phyloP scores from a whole-genome alignment of 2,329 filamentous ascomycete species.

The Coniochaeta hoffmannii region DNA sequence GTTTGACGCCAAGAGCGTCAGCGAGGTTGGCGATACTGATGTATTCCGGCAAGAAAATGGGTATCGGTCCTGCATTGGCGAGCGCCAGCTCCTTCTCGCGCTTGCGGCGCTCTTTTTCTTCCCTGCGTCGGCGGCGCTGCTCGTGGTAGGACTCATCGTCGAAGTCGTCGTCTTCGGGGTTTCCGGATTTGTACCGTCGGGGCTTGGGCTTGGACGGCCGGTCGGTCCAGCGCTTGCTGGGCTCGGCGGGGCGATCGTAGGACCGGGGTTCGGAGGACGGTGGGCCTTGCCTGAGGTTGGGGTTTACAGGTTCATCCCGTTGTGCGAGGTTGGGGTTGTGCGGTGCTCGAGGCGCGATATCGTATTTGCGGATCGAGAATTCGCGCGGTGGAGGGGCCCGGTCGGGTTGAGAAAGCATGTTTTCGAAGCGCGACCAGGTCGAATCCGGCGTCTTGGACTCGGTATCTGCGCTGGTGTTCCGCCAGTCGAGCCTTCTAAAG shows the following conservation, averaged over 20 bases:
- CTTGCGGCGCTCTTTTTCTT: conserved; percentile 32
- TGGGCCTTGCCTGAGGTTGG: background rate
- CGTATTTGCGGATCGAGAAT: too few species aligned
- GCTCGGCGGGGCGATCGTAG: background rate
- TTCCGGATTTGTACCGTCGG: conserved; percentile 17
- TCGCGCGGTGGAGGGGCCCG: background rate
- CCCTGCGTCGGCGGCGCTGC: conserved; percentile 31
- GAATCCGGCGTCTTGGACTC: background rate
- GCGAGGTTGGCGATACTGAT: conserved; percentile 84
- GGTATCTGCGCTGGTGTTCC: background rate
- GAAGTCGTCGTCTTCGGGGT: conserved; percentile 27
- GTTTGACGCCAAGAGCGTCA: conserved; percentile 61
- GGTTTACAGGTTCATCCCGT: background rate
- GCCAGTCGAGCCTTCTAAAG: background rate
- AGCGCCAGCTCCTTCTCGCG: conserved; percentile 25
- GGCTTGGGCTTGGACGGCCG: background rate
- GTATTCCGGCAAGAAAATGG: conserved; percentile 78
- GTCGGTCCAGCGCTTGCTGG: background rate
- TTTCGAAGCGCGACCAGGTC: background rate
- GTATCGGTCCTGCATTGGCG: conserved; percentile 36
- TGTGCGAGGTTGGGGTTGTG: background rate
- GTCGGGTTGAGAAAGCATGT: background rate
- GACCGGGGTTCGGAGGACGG: background rate
- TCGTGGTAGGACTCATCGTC: conserved; percentile 31
- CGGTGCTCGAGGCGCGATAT: background rate